Evolutionary conservation across 1,139 yeast genomes (phyloP), one percentile per base, ranked within the genome.

Genomic region (Candida glucosophila): DNA sequence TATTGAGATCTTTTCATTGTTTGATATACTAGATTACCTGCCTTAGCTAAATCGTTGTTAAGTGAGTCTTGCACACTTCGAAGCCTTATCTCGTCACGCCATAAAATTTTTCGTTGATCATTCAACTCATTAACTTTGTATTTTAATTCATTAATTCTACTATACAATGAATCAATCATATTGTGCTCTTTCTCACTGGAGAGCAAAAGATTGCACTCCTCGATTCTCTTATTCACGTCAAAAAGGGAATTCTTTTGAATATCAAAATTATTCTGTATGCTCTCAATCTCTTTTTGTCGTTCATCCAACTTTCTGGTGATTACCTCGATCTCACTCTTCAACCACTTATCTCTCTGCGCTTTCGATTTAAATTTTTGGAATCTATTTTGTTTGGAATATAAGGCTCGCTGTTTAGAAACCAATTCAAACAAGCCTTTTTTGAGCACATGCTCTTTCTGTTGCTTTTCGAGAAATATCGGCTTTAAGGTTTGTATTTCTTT

Each of bases 1-100:
- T 82, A 70, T 39, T 77, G 73, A 5, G 73, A 65, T 38, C 81
- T 67, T 54, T 72, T 86, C 83, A 82, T 79, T 0, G 88, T 77
- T 37, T 74, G 83, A 32, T 69, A 66, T 1, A 82, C 73, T 17
- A 58, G 51, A 33, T 77, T 67, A 31, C 72, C 77, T 2, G 86
- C 77, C 28, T 56, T 58, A 17, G 56, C 57, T 13, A 78, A 59
- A 24, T 77, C 80, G 29, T 69, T 71, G 10, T 58, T 55, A 12
- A 76, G 51, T 1, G 82, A 69, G 22, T 72, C 77, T 11, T 64
- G 44, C 8, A 75, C 55, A 17, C 79, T 68, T 34, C 68, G 71
- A 19, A 67, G 49, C 36, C 71, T 72, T 29, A 80, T 73, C 43
- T 83, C 94, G 18, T 77, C 76, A 45, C 95, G 73, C 95, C 95